Conservation (phyloP, 73 alveolate genomes). For the Blepharisma japonicum region DNA sequence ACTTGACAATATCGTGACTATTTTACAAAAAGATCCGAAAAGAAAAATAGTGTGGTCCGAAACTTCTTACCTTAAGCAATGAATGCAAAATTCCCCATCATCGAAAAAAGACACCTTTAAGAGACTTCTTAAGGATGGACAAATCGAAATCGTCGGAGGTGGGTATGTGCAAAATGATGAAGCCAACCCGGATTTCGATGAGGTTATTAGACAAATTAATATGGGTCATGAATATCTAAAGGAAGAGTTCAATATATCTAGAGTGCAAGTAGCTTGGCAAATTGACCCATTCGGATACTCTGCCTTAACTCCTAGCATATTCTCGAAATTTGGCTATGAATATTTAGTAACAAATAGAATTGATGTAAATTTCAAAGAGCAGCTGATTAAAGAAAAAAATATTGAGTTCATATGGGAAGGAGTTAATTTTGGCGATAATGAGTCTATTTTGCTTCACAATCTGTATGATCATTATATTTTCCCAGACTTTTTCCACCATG, state of each 20-base stretch:
- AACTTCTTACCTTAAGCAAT: neutral
- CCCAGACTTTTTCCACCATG: neutral
- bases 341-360: neutral
- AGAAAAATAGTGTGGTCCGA: slow-evolving; percentile 13
- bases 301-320: neutral
- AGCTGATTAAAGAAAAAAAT: neutral
- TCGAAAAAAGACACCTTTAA: neutral
- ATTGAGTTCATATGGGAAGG: slow-evolving; percentile 2
- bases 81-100: neutral
- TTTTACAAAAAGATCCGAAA: neutral
- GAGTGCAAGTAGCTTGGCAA: slow-evolving; percentile 22
- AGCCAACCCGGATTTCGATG: slow-evolving; percentile 78
- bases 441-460: neutral
- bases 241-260: neutral
- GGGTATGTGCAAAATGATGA: slow-evolving; percentile 95
- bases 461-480: slow-evolving; percentile 17
- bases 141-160: slow-evolving; percentile 78
- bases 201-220: neutral
- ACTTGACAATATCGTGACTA: neutral
- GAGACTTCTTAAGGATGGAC: slow-evolving; percentile 29
- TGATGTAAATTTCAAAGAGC: slow-evolving; percentile 8
- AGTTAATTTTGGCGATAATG: neutral
- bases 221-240: neutral
- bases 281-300: slow-evolving; percentile 19
- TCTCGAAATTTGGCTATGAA: slow-evolving; percentile 6